These are phyloP conservation scores for Nicotiana noctiflora DNA, from an alignment of 257 asterid genomes.

Conservation along the genomic window DNA sequence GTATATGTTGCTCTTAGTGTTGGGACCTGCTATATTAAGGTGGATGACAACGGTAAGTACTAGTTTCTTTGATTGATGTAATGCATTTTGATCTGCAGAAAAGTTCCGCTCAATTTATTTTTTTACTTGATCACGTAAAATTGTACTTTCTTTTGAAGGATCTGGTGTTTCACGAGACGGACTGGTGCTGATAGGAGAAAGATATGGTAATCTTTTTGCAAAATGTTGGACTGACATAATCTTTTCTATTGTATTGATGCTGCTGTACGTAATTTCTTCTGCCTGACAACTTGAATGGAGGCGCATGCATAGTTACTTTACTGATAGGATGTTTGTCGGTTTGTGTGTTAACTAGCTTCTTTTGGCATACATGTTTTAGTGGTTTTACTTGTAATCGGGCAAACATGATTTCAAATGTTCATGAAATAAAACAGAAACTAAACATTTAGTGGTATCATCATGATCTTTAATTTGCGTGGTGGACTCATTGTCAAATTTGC, in stretches of 20 bases:
- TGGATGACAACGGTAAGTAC: slow-evolving; percentile 69
- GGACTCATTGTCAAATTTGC: not conserved
- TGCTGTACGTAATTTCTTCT: not conserved
- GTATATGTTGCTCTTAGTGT: slow-evolving; percentile 59
- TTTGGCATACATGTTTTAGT: not conserved
- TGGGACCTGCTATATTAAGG: slow-evolving; percentile 63
- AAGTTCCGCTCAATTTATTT: not conserved
- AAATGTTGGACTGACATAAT: not conserved
- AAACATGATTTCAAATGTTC: not conserved
- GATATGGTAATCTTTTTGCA: slow-evolving; percentile 46
- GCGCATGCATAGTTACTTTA: not conserved
- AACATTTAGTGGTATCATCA: not conserved
- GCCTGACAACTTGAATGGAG: not conserved
- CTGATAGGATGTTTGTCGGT: not conserved
- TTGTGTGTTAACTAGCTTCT: not conserved
- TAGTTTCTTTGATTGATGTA: not conserved
- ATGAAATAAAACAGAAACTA: not conserved
- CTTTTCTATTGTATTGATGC: not conserved
- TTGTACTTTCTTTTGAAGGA: slow-evolving; percentile 36
- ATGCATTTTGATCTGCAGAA: not conserved
- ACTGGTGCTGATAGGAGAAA: slow-evolving; percentile 67
- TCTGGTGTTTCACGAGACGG: slow-evolving; percentile 82
- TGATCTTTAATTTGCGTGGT: not conserved
- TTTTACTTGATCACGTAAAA: not conserved
- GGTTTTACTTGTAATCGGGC: not conserved